Percentiles rank a stretch among this genome's conserved stretches.
These are phyloP conservation scores for Lophiotrema nucula DNA, from an alignment of 495 filamentous ascomycete genomes.

Conservation along the genomic window DNA sequence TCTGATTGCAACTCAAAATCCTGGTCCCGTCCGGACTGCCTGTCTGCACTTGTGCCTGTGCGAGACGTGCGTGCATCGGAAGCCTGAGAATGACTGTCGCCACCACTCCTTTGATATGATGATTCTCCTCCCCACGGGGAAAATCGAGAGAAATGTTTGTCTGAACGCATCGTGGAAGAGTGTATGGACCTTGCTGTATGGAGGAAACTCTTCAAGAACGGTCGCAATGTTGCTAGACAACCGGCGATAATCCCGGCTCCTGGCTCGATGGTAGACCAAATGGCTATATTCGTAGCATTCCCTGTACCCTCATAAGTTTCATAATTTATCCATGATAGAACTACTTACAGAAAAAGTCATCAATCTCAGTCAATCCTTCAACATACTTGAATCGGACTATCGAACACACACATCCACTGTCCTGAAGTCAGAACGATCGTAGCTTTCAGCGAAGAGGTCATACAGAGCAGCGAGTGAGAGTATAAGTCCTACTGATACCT, in stretches of 20 bases:
- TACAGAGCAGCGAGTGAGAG: slow-evolving; percentile 36
- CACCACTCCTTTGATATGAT: no score
- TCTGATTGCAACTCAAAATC: no score
- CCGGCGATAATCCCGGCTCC: slow-evolving; percentile 39
- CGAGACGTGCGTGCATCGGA: no score
- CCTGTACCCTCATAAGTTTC: slow-evolving; percentile 1
- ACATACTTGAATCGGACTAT: slow-evolving; percentile 36
- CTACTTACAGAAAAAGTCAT: slow-evolving; percentile 39
- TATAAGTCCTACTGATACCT: slow-evolving; percentile 39
- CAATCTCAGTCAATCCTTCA: slow-evolving; percentile 29
- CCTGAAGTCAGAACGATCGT: neutral
- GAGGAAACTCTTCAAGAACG: slow-evolving; percentile 29
- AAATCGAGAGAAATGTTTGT: no score
- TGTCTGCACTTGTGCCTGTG: no score
- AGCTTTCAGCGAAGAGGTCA: neutral
- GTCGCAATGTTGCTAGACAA: slow-evolving; percentile 37
- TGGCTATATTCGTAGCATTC: slow-evolving; percentile 35
- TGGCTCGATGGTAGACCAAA: slow-evolving; percentile 39
- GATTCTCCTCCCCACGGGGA: no score
- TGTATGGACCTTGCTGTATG: slow-evolving; percentile 11
- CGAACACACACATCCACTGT: slow-evolving; percentile 37
- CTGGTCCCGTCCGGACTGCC: no score
- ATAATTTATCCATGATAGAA: neutral
- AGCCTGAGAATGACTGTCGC: no score
- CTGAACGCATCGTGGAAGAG: no score